phyloP scores from a whole-genome alignment of 495 filamentous ascomycete species.

The Tetracladium setigerum region DNA sequence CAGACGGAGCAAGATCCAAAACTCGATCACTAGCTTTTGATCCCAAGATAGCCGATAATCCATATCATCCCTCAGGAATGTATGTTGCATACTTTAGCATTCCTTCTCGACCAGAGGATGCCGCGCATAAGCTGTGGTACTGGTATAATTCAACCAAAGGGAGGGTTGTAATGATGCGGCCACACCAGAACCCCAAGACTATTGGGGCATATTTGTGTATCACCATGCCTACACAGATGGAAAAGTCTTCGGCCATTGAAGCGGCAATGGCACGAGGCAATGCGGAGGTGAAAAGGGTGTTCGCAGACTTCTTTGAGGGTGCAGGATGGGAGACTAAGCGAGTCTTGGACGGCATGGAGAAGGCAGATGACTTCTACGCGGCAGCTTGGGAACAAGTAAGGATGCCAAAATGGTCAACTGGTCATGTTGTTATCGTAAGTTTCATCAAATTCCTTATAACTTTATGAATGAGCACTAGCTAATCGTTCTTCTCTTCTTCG shows the following conservation, averaged over 20 bases:
- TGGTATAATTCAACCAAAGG: slow-evolving; percentile 25
- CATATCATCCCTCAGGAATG: slow-evolving; percentile 20
- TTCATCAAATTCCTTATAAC: slow-evolving; percentile 43
- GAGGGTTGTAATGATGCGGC: slow-evolving; percentile 30
- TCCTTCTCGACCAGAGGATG: slow-evolving; percentile 3
- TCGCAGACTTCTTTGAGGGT: slow-evolving; percentile 30
- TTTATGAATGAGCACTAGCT: too few species aligned
- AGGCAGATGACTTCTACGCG: slow-evolving; percentile 42
- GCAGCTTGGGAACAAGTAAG: slow-evolving; percentile 35
- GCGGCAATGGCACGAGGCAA: slow-evolving; percentile 12
- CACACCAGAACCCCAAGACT: slow-evolving; percentile 26
- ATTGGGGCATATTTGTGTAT: slow-evolving; percentile 33
- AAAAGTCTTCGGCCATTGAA: slow-evolving; percentile 20
- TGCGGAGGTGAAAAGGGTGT: slow-evolving; percentile 38
- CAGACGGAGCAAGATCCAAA: slow-evolving; percentile 37
- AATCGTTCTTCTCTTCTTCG: too few species aligned
- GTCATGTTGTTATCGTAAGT: slow-evolving; percentile 40
- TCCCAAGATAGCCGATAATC: slow-evolving; percentile 7
- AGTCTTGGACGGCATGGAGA: slow-evolving; percentile 29
- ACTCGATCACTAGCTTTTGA: slow-evolving; percentile 30
- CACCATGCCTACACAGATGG: too few species aligned
- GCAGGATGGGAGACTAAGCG: slow-evolving; percentile 36
- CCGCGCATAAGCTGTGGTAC: slow-evolving; percentile 19
- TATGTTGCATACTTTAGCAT: slow-evolving; percentile 34
- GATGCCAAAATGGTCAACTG: slow-evolving; percentile 33